phyloP scores from a whole-genome alignment of 208 protist genomes.

The Histomonas meleagridis region DNA sequence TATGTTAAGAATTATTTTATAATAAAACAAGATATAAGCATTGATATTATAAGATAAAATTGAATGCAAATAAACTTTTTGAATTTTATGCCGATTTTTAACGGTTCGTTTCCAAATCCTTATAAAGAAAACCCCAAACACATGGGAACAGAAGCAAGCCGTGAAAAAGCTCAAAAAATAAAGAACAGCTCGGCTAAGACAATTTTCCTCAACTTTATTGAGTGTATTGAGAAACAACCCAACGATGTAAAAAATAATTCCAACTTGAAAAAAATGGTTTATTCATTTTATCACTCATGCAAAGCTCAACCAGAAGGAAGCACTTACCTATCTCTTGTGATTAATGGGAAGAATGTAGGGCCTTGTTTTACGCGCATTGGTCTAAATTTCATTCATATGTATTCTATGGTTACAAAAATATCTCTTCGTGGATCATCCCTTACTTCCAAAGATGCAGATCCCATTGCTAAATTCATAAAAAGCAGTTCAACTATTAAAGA shows the following conservation, averaged over 20 bases:
- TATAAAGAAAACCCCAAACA: too few species aligned
- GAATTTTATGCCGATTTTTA: too few species aligned
- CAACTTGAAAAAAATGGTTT: background rate
- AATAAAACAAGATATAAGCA: too few species aligned
- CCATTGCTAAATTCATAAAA: background rate
- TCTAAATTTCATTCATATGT: background rate
- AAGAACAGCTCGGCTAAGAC: background rate
- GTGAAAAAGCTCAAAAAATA: background rate
- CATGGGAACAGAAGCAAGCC: background rate
- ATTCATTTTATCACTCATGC: background rate
- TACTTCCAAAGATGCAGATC: background rate
- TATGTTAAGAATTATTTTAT: too few species aligned
- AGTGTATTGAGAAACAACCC: background rate
- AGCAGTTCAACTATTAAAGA: background rate
- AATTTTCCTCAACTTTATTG: background rate
- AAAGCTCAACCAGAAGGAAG: background rate
- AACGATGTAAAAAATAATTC: background rate
- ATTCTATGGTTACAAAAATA: background rate
- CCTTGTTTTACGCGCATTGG: background rate
- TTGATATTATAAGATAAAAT: too few species aligned
- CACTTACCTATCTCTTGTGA: background rate
- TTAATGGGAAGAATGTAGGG: background rate
- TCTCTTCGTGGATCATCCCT: background rate
- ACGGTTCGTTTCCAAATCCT: too few species aligned
- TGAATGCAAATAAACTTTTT: too few species aligned